phyloP scores from a whole-genome alignment of 2,329 filamentous ascomycete species.

The Didymella arachidicola region DNA sequence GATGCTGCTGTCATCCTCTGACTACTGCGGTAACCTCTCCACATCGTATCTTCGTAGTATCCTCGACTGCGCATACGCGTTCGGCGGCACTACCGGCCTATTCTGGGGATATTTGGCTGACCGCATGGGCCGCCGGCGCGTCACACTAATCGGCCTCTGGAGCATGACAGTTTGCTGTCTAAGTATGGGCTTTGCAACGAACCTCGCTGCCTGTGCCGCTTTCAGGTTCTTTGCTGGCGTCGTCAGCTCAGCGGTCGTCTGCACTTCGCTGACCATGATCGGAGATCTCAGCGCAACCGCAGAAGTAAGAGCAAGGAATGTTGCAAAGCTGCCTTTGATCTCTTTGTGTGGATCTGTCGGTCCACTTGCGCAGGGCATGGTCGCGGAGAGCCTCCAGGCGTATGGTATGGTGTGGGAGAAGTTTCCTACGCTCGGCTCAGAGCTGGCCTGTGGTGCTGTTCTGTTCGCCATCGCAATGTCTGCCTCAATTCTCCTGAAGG shows the following conservation, averaged over 20 bases:
- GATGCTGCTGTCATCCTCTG: conserved; percentile 55
- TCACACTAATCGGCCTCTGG: conserved; percentile 55
- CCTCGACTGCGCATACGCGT: conserved; percentile 59
- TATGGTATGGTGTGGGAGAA: conserved; percentile 53
- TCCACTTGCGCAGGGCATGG: conserved; percentile 54
- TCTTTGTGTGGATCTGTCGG: conserved; percentile 56
- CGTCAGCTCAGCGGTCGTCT: conserved; percentile 55
- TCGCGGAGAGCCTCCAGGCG: conserved; percentile 53
- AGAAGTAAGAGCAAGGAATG: conserved; percentile 51
- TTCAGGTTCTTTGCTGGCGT: conserved; percentile 56
- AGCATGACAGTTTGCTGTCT: conserved; percentile 56
- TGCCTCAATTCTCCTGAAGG: conserved; percentile 52
- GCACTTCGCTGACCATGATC: conserved; percentile 57
- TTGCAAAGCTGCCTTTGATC: conserved; percentile 56
- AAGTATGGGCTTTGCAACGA: conserved; percentile 57
- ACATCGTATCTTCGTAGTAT: conserved; percentile 57
- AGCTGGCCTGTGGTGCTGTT: conserved; percentile 54
- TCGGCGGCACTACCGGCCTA: conserved; percentile 55
- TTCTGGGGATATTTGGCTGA: conserved; percentile 57
- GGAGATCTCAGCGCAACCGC: conserved; percentile 53
- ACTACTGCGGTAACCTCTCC: conserved; percentile 55
- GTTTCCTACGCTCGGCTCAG: conserved; percentile 55
- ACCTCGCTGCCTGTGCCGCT: conserved; percentile 52
- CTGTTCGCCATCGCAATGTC: conserved; percentile 53
- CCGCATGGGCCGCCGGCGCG: conserved; percentile 53